Evolutionary conservation across 2,329 filamentous ascomycete genomes (phyloP), one percentile per base, ranked within the genome.

Genomic region (Karstenula rhodostoma): DNA sequence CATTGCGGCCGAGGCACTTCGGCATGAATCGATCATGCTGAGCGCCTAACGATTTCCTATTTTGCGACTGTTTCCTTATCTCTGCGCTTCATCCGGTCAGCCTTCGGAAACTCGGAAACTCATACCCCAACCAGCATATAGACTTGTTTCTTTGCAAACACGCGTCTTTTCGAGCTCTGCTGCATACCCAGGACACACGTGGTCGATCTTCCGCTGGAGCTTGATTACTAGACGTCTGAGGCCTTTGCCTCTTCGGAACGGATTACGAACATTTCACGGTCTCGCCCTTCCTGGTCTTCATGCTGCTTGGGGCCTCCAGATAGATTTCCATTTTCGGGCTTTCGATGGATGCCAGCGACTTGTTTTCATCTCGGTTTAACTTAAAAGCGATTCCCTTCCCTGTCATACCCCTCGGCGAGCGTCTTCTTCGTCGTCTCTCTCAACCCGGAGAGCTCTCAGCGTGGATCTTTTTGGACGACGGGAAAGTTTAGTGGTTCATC

Each of bases 71-170:
- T 55, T 67, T 70, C 71, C 64, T 64, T 59, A 60, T 65, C 67
- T 65, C 64, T 70, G 71, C 71, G 67, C 70, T 71, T 70, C 74
- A 73, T 67, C 67, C 68, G 72, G 70, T 73, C 50, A 73, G 67
- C 72, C 72, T 70, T 71, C 73, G 77, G 73, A 74, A 74, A 72
- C 75, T 74, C 72, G 76, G 76, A 78, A 78, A 74, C 76, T 79
- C 77, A 80, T 81, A 80, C 79, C 79, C 79, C 76, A 75, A 80
- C 70, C 78, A 80, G 79, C 79, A 82, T 80, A 82, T 82, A 82
- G 80, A 82, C 76, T 80, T 78, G 77, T 81, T 82, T 80, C 72
- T 74, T 70, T 77, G 76, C 74, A 74, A 71, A 72, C 72, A 75
- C 75, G 74, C 73, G 71, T 77, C 69, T 73, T 73, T 74, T 76